A percentile compares a stretch with the other conserved stretches of the same genome.
Conservation (phyloP, 768 basidiomycete genomes). For the Gyrodon lividus region DNA sequence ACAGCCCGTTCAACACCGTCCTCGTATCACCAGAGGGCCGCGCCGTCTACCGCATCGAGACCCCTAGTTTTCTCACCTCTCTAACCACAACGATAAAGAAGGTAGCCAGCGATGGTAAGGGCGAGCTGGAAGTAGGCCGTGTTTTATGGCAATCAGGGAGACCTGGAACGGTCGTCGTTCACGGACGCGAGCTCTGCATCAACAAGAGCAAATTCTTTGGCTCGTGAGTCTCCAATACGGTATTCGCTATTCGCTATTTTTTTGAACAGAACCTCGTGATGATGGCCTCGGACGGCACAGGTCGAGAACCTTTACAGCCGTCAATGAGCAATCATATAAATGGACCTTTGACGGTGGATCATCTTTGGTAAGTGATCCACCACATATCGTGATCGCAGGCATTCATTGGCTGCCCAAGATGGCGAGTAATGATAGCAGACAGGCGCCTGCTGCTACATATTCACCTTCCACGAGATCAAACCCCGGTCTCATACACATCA, state of each 20-base stretch:
- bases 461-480: conserved; percentile 24
- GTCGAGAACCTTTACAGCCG: conserved; percentile 33
- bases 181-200: conserved; percentile 28
- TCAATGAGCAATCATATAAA: conserved; percentile 35
- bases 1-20: conserved; percentile 33
- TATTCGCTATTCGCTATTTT: not conserved
- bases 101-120: conserved; percentile 23
- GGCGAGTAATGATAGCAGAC: conserved; percentile 34
- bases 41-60: conserved; percentile 30
- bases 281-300: conserved; percentile 14
- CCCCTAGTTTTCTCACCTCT: conserved; percentile 15
- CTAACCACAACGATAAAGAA: conserved; percentile 25
- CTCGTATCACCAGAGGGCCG: conserved; percentile 31
- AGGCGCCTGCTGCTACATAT: conserved; percentile 32
- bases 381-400: not conserved
- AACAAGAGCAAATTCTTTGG: conserved; percentile 27
- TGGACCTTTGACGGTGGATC: conserved; percentile 35
- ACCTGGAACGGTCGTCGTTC: conserved; percentile 25
- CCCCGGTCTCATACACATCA: conserved; percentile 32
- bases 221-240: conserved; percentile 25
- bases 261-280: not conserved
- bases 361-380: conserved; percentile 23
- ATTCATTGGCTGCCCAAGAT: conserved; percentile 14
- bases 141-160: conserved; percentile 32
- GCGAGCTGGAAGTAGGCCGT: conserved; percentile 26